Base-by-base conservation (phyloP, 1,139 yeast species). In the Sugiyamaella japonica region DNA sequence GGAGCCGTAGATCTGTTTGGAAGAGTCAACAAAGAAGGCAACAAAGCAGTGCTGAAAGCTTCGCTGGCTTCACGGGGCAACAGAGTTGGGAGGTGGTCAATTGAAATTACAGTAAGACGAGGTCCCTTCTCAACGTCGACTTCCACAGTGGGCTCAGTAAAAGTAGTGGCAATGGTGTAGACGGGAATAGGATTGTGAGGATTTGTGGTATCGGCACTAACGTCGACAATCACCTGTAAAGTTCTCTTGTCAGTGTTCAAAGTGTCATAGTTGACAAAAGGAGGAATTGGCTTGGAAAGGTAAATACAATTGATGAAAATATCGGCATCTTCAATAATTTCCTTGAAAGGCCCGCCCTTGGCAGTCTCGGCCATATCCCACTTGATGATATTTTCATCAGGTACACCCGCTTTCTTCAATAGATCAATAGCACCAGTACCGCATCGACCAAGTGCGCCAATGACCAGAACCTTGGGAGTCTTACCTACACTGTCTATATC, bases 291-390 rank as follows among this genome's bases (percentile, higher is more conserved):
- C 73, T 84, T 77, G 49, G 97, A 89, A 66, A 93, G 80, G 75
- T 93, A 93, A 72, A 93, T 93, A 78, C 99, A 93, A 77, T 93
- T 93, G 74, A 93, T 82, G 70, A 93, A 95, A 63, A 93, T 84
- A 70, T 93, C 98, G 34, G 90, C 82, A 49, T 78, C 75, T 46
- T 60, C 63, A 41, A 86, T 89, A 66, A 93, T 93, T 76, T 95
- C 98, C 72, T 81, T 74, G 81, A 93, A 93, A 61, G 99, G 99
- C 50, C 99, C 99, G 60, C 99, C 99, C 75, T 82, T 85, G 61
- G 95, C 85, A 54, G 99, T 95, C 78, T 93, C 99, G 59, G 86
- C 83, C 82, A 93, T 89, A 74, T 95, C 99, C 99, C 99, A 93
- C 77, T 89, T 88, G 66, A 81, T 72, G 58, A 93, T 82, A 72